phyloP scores from a whole-genome alignment of 2,329 filamentous ascomycete species.

The Mycosphaerella sp. region DNA sequence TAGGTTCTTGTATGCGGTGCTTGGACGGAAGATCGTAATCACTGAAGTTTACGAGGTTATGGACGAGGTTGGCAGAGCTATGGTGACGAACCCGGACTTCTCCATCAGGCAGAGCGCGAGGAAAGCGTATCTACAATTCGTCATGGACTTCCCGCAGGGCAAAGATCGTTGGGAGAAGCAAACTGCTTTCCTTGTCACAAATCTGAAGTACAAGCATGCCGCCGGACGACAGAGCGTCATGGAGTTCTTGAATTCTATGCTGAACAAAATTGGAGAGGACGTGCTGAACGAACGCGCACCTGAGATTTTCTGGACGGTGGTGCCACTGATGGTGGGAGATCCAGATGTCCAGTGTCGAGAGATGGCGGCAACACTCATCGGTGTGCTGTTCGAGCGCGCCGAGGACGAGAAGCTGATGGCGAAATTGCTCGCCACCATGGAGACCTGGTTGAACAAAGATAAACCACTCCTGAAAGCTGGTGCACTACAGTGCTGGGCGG shows the following conservation, averaged over 20 bases:
- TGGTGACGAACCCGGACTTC: constrained; percentile 93
- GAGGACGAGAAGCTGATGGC: constrained; percentile 61
- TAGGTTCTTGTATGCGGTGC: constrained; percentile 82
- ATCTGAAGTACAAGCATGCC: constrained; percentile 82
- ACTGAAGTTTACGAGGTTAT: constrained; percentile 85
- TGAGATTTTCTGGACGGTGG: constrained; percentile 77
- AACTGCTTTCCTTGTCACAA: constrained; percentile 79
- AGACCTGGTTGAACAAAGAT: constrained; percentile 67
- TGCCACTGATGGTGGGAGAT: constrained; percentile 82
- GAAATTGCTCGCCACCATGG: constrained; percentile 64
- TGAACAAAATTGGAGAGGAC: constrained; percentile 76
- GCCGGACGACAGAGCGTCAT: constrained; percentile 88
- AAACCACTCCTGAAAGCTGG: constrained; percentile 66
- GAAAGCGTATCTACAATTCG: constrained; percentile 87
- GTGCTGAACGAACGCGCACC: constrained; percentile 75
- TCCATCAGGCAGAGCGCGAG: constrained; percentile 81
- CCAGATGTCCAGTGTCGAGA: constrained; percentile 78
- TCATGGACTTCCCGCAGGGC: constrained; percentile 89
- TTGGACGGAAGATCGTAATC: constrained; percentile 79
- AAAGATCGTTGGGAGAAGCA: constrained; percentile 86
- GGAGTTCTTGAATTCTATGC: constrained; percentile 80
- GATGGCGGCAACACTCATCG: constrained; percentile 72
- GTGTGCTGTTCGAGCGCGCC: constrained; percentile 71
- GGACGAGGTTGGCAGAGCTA: constrained; percentile 81
- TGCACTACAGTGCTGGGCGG: constrained; percentile 71